These are phyloP conservation scores for Scorias spongiosa DNA, from an alignment of 2,329 filamentous ascomycete genomes.

Conservation along the genomic window DNA sequence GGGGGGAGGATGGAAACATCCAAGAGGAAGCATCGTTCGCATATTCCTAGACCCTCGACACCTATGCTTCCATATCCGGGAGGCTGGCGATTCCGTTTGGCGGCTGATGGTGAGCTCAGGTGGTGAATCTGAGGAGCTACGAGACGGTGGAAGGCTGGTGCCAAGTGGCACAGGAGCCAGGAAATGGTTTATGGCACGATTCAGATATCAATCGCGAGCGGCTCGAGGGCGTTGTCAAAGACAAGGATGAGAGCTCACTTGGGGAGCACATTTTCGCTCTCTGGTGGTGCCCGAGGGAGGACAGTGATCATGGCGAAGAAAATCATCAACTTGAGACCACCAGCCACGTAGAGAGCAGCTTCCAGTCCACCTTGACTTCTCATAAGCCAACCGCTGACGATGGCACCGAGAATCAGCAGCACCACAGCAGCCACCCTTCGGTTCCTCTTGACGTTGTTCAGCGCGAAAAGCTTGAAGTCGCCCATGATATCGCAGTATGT, in stretches of 20 bases:
- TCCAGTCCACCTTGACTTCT: slow-evolving; percentile 27
- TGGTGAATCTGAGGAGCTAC: neutral
- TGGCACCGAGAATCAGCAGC: slow-evolving; percentile 32
- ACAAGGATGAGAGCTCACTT: neutral
- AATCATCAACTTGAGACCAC: slow-evolving; percentile 30
- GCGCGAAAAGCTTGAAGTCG: slow-evolving; percentile 33
- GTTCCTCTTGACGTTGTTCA: slow-evolving; percentile 37
- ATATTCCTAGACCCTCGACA: neutral
- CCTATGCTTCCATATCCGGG: neutral
- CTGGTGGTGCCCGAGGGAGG: slow-evolving; percentile 15
- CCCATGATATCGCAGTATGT: slow-evolving; percentile 39
- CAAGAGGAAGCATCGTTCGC: neutral
- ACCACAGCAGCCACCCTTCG: slow-evolving; percentile 31
- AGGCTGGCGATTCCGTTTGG: neutral
- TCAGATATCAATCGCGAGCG: too few species aligned
- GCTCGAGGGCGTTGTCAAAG: neutral
- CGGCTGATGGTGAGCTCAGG: neutral
- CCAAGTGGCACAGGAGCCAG: neutral
- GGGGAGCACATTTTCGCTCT: neutral
- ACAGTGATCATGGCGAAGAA: slow-evolving; percentile 17
- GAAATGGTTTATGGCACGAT: too few species aligned
- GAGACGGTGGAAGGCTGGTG: neutral
- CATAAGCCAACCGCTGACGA: slow-evolving; percentile 35
- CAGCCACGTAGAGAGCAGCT: slow-evolving; percentile 31
- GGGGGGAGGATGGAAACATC: neutral